Evolutionary conservation across 768 basidiomycete species (phyloP).

Genomic region (Cystofilobasidium bisporidii): DNA sequence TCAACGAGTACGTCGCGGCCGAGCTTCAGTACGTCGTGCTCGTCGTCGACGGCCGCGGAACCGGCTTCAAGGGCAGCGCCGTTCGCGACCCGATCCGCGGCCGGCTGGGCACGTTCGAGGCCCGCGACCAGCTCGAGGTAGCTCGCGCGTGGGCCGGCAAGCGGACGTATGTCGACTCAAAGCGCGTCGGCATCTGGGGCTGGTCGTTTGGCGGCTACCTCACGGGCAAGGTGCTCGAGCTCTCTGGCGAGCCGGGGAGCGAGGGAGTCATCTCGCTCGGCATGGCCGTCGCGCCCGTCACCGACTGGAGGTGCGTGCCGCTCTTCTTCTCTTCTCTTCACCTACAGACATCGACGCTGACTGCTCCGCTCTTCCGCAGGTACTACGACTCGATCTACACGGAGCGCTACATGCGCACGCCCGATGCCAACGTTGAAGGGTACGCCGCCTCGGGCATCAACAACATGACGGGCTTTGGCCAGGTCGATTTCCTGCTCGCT

Average conservation of each 20-base stretch:
- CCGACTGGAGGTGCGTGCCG: conserved; percentile 68
- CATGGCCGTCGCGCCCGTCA: conserved; percentile 88
- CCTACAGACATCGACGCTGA: neutral
- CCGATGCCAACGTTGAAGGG: conserved; percentile 66
- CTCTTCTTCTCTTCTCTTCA: conserved; percentile 45
- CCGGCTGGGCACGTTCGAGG: conserved; percentile 82
- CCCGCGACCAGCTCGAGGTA: conserved; percentile 76
- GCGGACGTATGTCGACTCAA: conserved; percentile 77
- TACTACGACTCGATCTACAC: conserved; percentile 82
- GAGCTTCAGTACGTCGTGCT: conserved; percentile 76
- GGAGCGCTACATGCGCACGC: conserved; percentile 90
- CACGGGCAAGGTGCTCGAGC: conserved; percentile 85
- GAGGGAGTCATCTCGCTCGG: conserved; percentile 65
- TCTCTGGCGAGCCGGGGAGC: conserved; percentile 42
- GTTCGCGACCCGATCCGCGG: conserved; percentile 71
- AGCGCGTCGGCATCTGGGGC: conserved; percentile 90
- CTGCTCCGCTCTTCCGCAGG: neutral
- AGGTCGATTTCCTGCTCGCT: conserved; percentile 70
- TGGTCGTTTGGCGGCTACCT: conserved; percentile 63
- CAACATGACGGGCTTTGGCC: conserved; percentile 74
- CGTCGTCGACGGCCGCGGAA: conserved; percentile 83
- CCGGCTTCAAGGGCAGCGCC: conserved; percentile 76
- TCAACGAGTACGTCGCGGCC: conserved; percentile 78
- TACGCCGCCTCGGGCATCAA: conserved; percentile 82
- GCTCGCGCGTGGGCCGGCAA: conserved; percentile 71